These are phyloP conservation scores for Candida sakaeoensis DNA, from an alignment of 805 yeast species.

Conservation along the genomic window DNA sequence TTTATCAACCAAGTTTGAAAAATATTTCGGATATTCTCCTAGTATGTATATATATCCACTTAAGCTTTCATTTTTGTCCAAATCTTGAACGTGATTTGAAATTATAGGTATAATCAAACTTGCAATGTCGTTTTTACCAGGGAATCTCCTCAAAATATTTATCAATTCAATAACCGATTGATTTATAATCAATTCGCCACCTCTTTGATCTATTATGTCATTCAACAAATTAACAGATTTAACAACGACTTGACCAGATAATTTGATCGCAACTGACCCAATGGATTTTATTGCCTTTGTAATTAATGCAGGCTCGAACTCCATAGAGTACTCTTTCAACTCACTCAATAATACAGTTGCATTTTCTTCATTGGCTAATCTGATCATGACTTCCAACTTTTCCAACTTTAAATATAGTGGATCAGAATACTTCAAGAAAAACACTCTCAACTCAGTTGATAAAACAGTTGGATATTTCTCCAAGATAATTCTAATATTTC, in stretches of 20 bases:
- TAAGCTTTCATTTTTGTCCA: slow-evolving; percentile 48
- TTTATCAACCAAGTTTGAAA: slow-evolving; percentile 48
- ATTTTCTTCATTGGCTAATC: slow-evolving; percentile 61
- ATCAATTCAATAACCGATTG: slow-evolving; percentile 61
- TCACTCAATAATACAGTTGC: slow-evolving; percentile 60
- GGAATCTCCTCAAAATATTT: slow-evolving; percentile 64
- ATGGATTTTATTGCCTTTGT: slow-evolving; percentile 61
- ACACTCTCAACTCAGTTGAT: slow-evolving; percentile 77
- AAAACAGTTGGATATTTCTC: slow-evolving; percentile 84
- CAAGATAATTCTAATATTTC: slow-evolving; percentile 83
- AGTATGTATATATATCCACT: slow-evolving; percentile 65
- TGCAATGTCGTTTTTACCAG: slow-evolving; percentile 45
- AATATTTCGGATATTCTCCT: slow-evolving; percentile 66
- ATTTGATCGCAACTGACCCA: slow-evolving; percentile 68
- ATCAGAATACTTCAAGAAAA: slow-evolving; percentile 84
- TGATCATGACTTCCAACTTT: slow-evolving; percentile 69
- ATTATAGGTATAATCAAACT: slow-evolving; percentile 55
- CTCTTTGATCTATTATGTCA: slow-evolving; percentile 59
- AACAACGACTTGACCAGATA: slow-evolving; percentile 43
- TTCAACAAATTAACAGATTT: slow-evolving; percentile 60
- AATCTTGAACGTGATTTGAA: slow-evolving; percentile 43
- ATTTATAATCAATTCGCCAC: slow-evolving; percentile 56
- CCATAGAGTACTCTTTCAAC: slow-evolving; percentile 77
- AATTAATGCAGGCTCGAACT: slow-evolving; percentile 78
- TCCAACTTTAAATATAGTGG: slow-evolving; percentile 76